Evolutionary conservation across 1,139 yeast genomes (phyloP).

Genomic region (Saccharomyces pastorianus): DNA sequence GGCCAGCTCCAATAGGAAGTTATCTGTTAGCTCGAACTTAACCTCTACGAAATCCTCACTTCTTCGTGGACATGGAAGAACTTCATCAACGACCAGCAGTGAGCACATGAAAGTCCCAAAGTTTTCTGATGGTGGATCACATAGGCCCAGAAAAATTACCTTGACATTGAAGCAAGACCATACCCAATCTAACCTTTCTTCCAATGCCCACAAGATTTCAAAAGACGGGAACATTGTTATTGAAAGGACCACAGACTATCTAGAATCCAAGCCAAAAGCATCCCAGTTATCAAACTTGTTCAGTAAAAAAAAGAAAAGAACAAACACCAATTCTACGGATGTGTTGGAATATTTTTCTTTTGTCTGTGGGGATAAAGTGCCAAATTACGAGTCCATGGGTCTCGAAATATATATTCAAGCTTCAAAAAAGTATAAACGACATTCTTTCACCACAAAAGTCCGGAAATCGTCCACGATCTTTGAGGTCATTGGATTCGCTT

Average conservation of each 20-base stretch:
- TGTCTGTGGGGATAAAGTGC: slow-evolving; percentile 37
- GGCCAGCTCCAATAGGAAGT: slow-evolving; percentile 10
- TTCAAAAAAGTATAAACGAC: slow-evolving; percentile 20
- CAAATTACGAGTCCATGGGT: slow-evolving; percentile 26
- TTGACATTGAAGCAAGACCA: slow-evolving; percentile 8
- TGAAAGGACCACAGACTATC: slow-evolving; percentile 18
- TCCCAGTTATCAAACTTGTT: slow-evolving; percentile 32
- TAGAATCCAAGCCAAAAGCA: slow-evolving; percentile 3
- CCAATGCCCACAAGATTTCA: slow-evolving; percentile 4
- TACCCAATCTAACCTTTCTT: slow-evolving; percentile 4
- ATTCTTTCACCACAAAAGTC: slow-evolving; percentile 34
- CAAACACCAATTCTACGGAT: slow-evolving; percentile 34
- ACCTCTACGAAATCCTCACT: background rate
- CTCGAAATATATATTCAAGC: slow-evolving; percentile 35
- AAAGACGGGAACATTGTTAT: slow-evolving; percentile 17
- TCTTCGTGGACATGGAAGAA: slow-evolving; percentile 4
- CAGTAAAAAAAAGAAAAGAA: slow-evolving; percentile 26
- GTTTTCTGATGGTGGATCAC: slow-evolving; percentile 6
- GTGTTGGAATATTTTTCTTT: slow-evolving; percentile 49
- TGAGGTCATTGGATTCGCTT: slow-evolving; percentile 57
- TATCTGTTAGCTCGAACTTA: slow-evolving; percentile 8
- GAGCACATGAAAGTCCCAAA: slow-evolving; percentile 8
- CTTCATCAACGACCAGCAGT: slow-evolving; percentile 7
- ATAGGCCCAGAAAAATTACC: slow-evolving; percentile 9
- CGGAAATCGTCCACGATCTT: slow-evolving; percentile 44